These are phyloP conservation scores for Arthrocladium fulminans DNA, from an alignment of 2,329 filamentous ascomycete species.

Conservation along the genomic window DNA sequence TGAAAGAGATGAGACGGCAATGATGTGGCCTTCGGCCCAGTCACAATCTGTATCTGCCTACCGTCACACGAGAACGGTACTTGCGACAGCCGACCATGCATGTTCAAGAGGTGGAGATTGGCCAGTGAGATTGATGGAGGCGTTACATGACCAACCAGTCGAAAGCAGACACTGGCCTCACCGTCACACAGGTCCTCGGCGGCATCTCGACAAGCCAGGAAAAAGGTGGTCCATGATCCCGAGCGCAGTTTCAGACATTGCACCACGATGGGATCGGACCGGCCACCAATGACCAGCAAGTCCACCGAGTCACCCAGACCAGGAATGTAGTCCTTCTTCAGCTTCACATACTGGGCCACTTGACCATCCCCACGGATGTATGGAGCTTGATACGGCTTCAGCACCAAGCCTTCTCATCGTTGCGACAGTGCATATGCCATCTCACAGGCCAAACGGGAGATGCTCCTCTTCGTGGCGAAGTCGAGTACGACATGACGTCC, in stretches of 20 bases:
- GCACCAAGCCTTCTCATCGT: conserved; percentile 64
- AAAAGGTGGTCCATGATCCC: conserved; percentile 68
- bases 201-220: conserved; percentile 65
- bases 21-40: not conserved
- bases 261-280: conserved; percentile 59
- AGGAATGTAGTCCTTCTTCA: conserved; percentile 76
- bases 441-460: conserved; percentile 43
- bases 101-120: not conserved
- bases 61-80: not conserved
- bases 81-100: conserved; percentile 2
- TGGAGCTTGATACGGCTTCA: conserved; percentile 67
- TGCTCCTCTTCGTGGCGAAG: conserved; percentile 47
- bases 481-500: conserved; percentile 60
- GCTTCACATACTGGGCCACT: conserved; percentile 55
- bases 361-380: conserved; percentile 54
- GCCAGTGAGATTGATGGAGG: not conserved
- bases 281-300: conserved; percentile 62
- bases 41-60: not conserved
- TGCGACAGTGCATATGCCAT: conserved; percentile 60
- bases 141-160: not conserved
- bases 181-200: conserved; percentile 40
- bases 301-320: conserved; percentile 75
- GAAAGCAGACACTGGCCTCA: not conserved
- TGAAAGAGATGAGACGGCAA: conserved; percentile 44
- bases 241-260: conserved; percentile 24